Evolutionary conservation across 2,329 filamentous ascomycete genomes (phyloP), one percentile per base, ranked within the genome.

Genomic region (Ophiostoma sp.): DNA sequence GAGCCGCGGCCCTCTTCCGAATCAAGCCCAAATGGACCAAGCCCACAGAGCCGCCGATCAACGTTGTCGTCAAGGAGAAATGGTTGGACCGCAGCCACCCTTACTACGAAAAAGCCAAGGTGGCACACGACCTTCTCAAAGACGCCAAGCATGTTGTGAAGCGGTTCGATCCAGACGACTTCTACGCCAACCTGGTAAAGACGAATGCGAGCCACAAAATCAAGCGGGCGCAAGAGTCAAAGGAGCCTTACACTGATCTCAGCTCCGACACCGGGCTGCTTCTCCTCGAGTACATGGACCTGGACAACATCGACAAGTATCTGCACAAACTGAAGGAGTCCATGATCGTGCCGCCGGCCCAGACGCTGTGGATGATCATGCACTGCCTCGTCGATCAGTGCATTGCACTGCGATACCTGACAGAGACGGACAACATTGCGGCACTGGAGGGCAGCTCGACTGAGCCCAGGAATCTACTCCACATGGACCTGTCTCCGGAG

Each of bases 401-500:
- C 39, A 65, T 65, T 41, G 33, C 35, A n/a, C 62, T 65, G 5
- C 10, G n/a, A 35, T 27, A 39, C 35, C 17, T 4, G 3, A 7
- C 10, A 39, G 62, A 65, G 8, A 11, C 33, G 2, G 8, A 15
- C 35, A 3, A n/a, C 62, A 65, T 41, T 27, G n/a, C 7, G 11
- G 20, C 10, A 3, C 11, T 39, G 15, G 62, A 65, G 35, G 5
- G 8, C 1, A 65, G 35, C 4, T 10, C 35, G 13, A 39, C 33
- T n/a, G 39, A 23, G 3, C 11, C 13, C 23, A 8, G 11, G 15
- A 17, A 67, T 8, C 11, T 48, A 3, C 41, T 73, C 6, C 72
- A 73, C 17, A 72, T 70, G 52, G 69, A 73, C 17, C 70, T 73
- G 15, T 68, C 70, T n/a, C 69, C 71, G 5, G 27, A 71, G 15